Percentiles rank a stretch among this genome's conserved stretches.
phyloP scores from a whole-genome alignment of 148 eudicot genomes.

The Cornus kousa region DNA sequence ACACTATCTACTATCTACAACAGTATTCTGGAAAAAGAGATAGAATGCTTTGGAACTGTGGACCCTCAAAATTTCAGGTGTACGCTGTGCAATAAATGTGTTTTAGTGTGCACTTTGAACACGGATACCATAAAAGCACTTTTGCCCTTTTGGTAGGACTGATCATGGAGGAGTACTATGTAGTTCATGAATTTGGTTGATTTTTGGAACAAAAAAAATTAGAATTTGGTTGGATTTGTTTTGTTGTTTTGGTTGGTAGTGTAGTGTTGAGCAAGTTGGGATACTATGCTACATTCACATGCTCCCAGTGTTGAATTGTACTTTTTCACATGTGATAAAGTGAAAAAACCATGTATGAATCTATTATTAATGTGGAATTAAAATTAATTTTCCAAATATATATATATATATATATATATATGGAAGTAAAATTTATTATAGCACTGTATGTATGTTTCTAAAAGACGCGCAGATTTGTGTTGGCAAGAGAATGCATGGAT shows the following conservation, averaged over 20 bases:
- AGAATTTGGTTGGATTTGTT: neutral
- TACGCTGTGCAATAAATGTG: neutral
- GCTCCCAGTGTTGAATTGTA: neutral
- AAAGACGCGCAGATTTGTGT: too few species aligned
- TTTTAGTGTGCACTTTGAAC: neutral
- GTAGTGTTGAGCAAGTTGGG: neutral
- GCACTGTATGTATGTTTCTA: too few species aligned
- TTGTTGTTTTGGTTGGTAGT: neutral
- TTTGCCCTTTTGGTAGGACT: neutral
- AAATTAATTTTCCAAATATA: too few species aligned
- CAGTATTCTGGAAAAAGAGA: too few species aligned
- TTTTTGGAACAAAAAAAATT: neutral
- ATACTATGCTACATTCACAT: slow-evolving; percentile 1
- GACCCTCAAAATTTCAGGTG: neutral
- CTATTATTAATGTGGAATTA: too few species aligned
- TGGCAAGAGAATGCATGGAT: too few species aligned
- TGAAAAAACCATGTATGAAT: too few species aligned
- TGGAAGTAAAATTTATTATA: too few species aligned
- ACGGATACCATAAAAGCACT: slow-evolving; percentile 4
- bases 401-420: too few species aligned
- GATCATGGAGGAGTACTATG: neutral
- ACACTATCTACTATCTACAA: too few species aligned
- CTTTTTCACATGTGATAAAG: too few species aligned
- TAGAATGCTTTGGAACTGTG: neutral
- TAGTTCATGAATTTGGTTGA: neutral